phyloP scores from a whole-genome alignment of 2,329 filamentous ascomycete genomes.

The Botrytis tulipae region DNA sequence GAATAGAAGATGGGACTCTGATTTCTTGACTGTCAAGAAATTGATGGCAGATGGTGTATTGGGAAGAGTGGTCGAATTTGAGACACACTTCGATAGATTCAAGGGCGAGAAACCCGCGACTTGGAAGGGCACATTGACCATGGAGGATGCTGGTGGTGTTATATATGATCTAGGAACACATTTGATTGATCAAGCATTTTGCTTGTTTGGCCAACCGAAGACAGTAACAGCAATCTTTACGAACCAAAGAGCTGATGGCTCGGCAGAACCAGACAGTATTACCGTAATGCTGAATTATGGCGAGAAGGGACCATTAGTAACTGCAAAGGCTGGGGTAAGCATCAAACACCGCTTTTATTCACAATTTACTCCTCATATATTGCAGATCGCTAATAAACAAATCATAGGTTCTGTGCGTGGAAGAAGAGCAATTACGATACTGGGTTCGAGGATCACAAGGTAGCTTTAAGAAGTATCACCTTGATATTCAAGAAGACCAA shows the following conservation, averaged over 20 bases:
- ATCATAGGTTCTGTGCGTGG: constrained; percentile 57
- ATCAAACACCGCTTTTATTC: not conserved
- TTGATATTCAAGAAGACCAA: constrained; percentile 76
- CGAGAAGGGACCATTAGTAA: constrained; percentile 57
- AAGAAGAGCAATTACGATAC: constrained; percentile 68
- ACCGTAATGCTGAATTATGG: constrained; percentile 67
- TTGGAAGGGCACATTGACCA: constrained; percentile 65
- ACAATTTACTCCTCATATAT: not conserved
- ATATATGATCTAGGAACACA: constrained; percentile 76
- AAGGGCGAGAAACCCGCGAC: constrained; percentile 55
- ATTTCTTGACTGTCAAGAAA: constrained; percentile 68
- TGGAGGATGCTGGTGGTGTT: constrained; percentile 62
- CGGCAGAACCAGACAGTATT: constrained; percentile 54
- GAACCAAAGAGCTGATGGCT: constrained; percentile 58
- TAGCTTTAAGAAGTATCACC: constrained; percentile 67
- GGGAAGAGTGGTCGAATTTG: constrained; percentile 73
- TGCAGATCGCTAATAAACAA: not conserved
- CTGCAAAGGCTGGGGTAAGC: constrained; percentile 60
- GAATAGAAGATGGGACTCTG: constrained; percentile 67
- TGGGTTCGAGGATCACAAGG: constrained; percentile 75
- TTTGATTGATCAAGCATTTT: constrained; percentile 71
- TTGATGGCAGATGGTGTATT: constrained; percentile 59
- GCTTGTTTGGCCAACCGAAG: constrained; percentile 67
- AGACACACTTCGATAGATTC: constrained; percentile 79
- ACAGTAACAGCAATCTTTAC: constrained; percentile 66